Conservation (phyloP, 1,284 basidiomycete genomes). For the Ceraceosorus bombacis region DNA sequence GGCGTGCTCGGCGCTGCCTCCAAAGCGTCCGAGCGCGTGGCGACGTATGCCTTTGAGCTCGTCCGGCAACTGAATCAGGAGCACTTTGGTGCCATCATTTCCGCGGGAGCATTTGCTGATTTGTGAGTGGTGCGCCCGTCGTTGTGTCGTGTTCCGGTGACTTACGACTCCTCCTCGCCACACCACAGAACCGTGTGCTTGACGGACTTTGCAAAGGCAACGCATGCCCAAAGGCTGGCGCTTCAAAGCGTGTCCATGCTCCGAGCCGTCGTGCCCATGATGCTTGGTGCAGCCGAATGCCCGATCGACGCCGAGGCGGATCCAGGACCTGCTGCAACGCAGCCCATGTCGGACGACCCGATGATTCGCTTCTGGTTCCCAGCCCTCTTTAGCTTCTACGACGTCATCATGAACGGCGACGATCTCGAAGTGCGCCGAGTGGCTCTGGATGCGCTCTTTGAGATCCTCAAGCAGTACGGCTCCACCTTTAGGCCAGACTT, state of each 20-base stretch:
- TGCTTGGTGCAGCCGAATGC: constrained; percentile 56
- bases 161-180: background rate
- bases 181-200: constrained; percentile 70
- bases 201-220: constrained; percentile 98
- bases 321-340: constrained; percentile 28
- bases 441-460: constrained; percentile 89
- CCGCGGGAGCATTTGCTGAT: constrained; percentile 89
- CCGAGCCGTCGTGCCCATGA: constrained; percentile 69
- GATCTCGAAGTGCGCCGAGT: constrained; percentile 83
- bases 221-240: constrained; percentile 90
- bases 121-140: constrained; percentile 47
- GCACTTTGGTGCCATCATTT: constrained; percentile 82
- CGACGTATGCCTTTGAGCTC: constrained; percentile 89
- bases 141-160: background rate
- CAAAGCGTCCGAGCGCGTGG: constrained; percentile 90
- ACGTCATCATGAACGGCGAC: constrained; percentile 99
- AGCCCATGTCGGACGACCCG: constrained; percentile 34
- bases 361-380: constrained; percentile 77
- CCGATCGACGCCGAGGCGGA: constrained; percentile 27
- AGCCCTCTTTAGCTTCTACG: constrained; percentile 90
- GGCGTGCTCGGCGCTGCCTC: constrained; percentile 94
- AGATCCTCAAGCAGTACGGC: constrained; percentile 85
- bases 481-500: constrained; percentile 79
- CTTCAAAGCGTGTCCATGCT: constrained; percentile 94
- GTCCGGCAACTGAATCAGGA: constrained; percentile 84